Base-by-base conservation (phyloP, 2,329 filamentous ascomycete genomes). In the Neodidymelliopsis sp. region DNA sequence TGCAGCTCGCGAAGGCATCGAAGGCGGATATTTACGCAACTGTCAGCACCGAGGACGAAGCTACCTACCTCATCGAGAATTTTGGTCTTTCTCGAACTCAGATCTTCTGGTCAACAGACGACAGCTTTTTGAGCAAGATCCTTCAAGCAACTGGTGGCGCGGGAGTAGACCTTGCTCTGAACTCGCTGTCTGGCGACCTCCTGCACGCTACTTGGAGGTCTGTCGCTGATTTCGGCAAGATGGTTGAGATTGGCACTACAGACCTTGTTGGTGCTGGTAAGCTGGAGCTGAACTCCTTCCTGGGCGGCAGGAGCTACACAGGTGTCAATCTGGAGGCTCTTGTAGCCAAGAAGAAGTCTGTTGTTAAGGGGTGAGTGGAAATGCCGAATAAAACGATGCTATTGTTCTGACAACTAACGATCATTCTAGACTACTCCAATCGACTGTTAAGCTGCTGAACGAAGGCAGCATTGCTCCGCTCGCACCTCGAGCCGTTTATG, bases 111-210 rank as follows among this genome's bases (percentile, higher is more conserved):
- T 56, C 46, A 20, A 37, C 59, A 12, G 16, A 38, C 20, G 10
- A 5, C 13, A 24, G 38, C 19, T 43, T 48, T n/a, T 29, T 22
- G 2, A 47, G 54, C 10, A 35, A 39, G 1, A 28, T 49, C 4
- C 28, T 42, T 2, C 45, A 46, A 18, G 47, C 53, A 34, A 51
- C 70, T 1, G 41, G 58, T 0, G 57, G 54, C 16, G 13, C 27
- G 7, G 70, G 69, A 12, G 63, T 71, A 3, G 66, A 71, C 41
- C 59, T 68, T 3, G 46, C 68, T 12, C 41, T 72, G 31, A 71
- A 72, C 51, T 52, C 52, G 1, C 22, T 53, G 2, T 36, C 56
- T 8, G 65, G 65, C 4, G 54, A 63, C 8, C 23, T 44, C 6
- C 52, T 68, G 6, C 37, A 45, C 5, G 31, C 40, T 33, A 49